Percentiles rank a stretch among this genome's conserved stretches.
Evolutionary conservation across 169 alveolate genomes (phyloP).

Genomic region (Plasmodium malariae): DNA sequence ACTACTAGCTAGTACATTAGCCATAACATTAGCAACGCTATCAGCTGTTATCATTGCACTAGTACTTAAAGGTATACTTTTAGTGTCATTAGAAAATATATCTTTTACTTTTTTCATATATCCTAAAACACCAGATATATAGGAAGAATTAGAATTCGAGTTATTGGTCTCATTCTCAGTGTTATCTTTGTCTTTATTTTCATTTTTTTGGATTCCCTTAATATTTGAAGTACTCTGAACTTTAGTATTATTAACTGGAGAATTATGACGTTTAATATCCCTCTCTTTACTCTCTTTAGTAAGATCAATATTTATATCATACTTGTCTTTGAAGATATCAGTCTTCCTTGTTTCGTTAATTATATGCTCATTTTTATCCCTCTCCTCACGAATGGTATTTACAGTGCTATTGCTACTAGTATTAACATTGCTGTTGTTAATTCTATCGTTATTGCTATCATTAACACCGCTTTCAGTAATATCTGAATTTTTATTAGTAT

Average conservation of each 20-base stretch:
- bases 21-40: not conserved
- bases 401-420: too few relatives aligned
- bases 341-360: too few relatives aligned
- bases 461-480: not conserved
- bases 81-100: not conserved
- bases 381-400: too few relatives aligned
- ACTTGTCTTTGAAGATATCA: too few relatives aligned
- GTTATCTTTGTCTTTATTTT: not conserved
- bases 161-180: not conserved
- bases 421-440: too few relatives aligned
- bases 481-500: not conserved
- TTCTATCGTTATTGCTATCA: too few relatives aligned
- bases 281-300: not conserved
- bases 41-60: too few relatives aligned
- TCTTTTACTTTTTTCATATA: conserved; percentile 13
- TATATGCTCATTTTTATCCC: too few relatives aligned
- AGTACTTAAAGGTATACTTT: not conserved
- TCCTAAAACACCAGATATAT: conserved; percentile 11
- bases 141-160: not conserved
- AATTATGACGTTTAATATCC: not conserved
- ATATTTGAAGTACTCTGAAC: not conserved
- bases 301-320: not conserved
- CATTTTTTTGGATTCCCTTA: not conserved
- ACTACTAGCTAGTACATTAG: too few relatives aligned
- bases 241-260: not conserved